Evolutionary conservation across 768 basidiomycete species (phyloP).

Genomic region (Gymnopilus dilepis): DNA sequence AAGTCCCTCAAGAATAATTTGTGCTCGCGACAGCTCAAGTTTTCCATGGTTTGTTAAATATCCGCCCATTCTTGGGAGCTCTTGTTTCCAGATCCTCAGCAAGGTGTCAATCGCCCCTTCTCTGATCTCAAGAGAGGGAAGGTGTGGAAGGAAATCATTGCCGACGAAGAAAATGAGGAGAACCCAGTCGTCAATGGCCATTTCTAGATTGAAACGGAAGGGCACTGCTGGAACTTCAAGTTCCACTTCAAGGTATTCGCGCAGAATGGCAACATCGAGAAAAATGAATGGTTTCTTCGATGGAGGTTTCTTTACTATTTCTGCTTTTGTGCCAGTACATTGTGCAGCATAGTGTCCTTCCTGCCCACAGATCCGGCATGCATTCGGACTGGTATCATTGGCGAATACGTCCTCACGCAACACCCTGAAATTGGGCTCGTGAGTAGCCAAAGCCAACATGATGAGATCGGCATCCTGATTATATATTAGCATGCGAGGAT

Average conservation of each 20-base stretch:
- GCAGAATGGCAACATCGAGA: conserved; percentile 93
- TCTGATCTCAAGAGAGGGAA: conserved; percentile 97
- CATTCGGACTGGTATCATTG: conserved; percentile 73
- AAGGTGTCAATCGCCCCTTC: conserved; percentile 99
- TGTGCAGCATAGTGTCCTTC: conserved; percentile 95
- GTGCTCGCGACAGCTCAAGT: conserved; percentile 82
- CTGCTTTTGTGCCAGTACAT: conserved; percentile 82
- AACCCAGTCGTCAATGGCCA: conserved; percentile 99
- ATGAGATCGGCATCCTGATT: conserved; percentile 96
- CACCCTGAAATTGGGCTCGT: conserved; percentile 98
- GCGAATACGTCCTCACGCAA: conserved; percentile 97
- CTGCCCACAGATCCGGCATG: conserved; percentile 93
- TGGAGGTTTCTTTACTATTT: conserved; percentile 68
- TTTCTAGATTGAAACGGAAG: conserved; percentile 93
- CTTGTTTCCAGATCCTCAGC: conserved; percentile 93
- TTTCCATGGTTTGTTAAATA: conserved; percentile 94
- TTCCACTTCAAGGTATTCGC: conserved; percentile 98
- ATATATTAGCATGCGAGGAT: conserved; percentile 19
- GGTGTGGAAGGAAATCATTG: conserved; percentile 98
- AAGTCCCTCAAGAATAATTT: conserved; percentile 95
- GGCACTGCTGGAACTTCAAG: conserved; percentile 78
- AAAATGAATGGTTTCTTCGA: conserved; percentile 98
- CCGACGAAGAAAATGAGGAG: conserved; percentile 99
- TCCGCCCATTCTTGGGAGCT: conserved; percentile 95
- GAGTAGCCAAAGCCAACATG: conserved; percentile 97